Evolutionary conservation across 495 filamentous ascomycete genomes (phyloP).

Genomic region (Aspergillus biplanus): DNA sequence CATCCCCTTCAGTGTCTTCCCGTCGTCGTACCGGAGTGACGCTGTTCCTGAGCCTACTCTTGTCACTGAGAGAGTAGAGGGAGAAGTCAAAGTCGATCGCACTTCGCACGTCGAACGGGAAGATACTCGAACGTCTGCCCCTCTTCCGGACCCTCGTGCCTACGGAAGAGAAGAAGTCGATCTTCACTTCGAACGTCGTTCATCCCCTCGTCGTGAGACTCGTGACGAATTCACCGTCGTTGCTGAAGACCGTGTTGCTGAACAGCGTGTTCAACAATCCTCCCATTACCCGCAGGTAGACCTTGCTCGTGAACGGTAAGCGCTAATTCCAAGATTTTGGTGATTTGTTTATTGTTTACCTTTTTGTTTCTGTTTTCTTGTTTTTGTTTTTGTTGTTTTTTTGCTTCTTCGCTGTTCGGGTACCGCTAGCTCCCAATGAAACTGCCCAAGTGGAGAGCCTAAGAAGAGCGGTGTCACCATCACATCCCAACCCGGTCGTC

Average conservation of each 20-base stretch:
- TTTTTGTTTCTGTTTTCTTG: conserved; percentile 11
- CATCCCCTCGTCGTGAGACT: conserved; percentile 31
- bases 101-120: conserved; percentile 88
- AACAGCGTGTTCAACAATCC: conserved; percentile 1
- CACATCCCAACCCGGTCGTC: conserved; percentile 9
- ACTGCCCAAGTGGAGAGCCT: conserved; percentile 26
- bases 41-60: conserved; percentile 78
- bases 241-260: conserved; percentile 25
- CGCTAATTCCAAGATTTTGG: conserved; percentile 13
- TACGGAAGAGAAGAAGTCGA: conserved; percentile 83
- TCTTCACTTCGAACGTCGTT: conserved; percentile 62
- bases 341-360: conserved; percentile 23
- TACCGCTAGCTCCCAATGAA: conserved; percentile 14
- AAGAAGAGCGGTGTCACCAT: conserved; percentile 34
- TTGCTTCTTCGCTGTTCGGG: conserved; percentile 4
- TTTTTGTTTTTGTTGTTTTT: conserved; percentile 9
- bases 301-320: conserved; percentile 58
- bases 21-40: conserved; percentile 95
- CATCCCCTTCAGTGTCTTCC: conserved; percentile 99
- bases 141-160: conserved; percentile 66
- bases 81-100: conserved; percentile 81
- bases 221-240: conserved; percentile 50
- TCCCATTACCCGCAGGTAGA: conserved; percentile 53
- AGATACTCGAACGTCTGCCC: conserved; percentile 74
- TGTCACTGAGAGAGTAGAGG: conserved; percentile 74